phyloP scores from a whole-genome alignment of 495 filamentous ascomycete genomes.

The Hypoxylon trugodes region DNA sequence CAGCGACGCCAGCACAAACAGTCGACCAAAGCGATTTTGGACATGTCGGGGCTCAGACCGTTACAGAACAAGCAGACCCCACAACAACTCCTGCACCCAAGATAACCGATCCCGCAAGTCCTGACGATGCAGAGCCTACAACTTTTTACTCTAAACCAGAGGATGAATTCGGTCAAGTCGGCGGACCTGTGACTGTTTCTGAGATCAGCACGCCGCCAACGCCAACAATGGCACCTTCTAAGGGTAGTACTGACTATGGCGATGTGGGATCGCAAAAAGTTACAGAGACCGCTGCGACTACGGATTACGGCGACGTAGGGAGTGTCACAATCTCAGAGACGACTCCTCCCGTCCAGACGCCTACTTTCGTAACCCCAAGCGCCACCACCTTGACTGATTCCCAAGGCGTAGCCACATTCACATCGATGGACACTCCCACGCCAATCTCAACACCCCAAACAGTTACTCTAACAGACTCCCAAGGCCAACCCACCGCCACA shows the following conservation, averaged over 20 bases:
- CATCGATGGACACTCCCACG: constrained; percentile 38
- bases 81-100: background rate
- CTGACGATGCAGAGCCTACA: background rate
- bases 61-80: background rate
- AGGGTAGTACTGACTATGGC: constrained; percentile 8
- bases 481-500: constrained; percentile 40
- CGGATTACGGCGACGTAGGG: constrained; percentile 27
- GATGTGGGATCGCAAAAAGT: constrained; percentile 9
- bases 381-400: constrained; percentile 35
- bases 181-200: constrained; percentile 11
- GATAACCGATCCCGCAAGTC: background rate
- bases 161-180: constrained; percentile 22
- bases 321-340: constrained; percentile 17
- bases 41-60: constrained; percentile 8
- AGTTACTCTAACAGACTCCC: constrained; percentile 33
- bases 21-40: constrained; percentile 6
- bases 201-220: constrained; percentile 1
- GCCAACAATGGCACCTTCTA: background rate
- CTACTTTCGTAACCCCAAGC: constrained; percentile 32
- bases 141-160: constrained; percentile 8
- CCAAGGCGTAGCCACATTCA: constrained; percentile 33
- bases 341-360: constrained; percentile 8
- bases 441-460: constrained; percentile 40
- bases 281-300: background rate
- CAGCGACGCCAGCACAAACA: background rate